Percentiles rank a stretch among this genome's conserved stretches.
phyloP scores from a whole-genome alignment of 1,139 yeast genomes.

The Candida glucosophila region DNA sequence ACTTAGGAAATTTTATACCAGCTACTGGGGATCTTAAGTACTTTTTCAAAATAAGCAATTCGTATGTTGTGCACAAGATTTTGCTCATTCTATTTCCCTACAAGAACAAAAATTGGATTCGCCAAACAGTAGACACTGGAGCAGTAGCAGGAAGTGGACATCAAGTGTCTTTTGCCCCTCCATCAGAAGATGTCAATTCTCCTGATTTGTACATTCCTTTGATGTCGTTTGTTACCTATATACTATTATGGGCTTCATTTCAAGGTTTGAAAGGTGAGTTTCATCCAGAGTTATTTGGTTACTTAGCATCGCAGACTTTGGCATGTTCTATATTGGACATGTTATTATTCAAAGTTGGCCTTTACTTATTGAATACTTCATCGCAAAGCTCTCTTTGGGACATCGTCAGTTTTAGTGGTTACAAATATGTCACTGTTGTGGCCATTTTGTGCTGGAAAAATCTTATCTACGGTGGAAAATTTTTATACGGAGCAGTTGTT shows the following conservation, averaged over 20 bases:
- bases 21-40: conserved; percentile 54
- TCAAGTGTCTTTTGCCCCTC: no score
- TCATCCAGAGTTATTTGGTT: conserved; percentile 89
- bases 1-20: conserved; percentile 48
- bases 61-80: conserved; percentile 72
- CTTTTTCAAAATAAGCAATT: conserved; percentile 87
- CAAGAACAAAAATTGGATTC: conserved; percentile 70
- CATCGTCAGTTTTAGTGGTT: conserved; percentile 83
- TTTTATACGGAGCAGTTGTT: conserved; percentile 32
- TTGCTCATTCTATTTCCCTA: conserved; percentile 78
- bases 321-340: conserved; percentile 75
- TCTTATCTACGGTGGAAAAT: conserved; percentile 25
- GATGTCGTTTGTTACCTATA: conserved; percentile 87
- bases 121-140: conserved; percentile 31
- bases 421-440: conserved; percentile 81
- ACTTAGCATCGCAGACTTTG: conserved; percentile 81
- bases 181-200: conserved; percentile 86
- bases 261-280: conserved; percentile 86
- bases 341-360: conserved; percentile 33
- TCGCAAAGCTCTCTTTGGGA: conserved; percentile 63
- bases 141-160: conserved; percentile 33
- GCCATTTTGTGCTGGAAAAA: conserved; percentile 43
- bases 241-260: conserved; percentile 73
- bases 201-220: conserved; percentile 95
- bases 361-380: conserved; percentile 41